These are phyloP conservation scores for Ensete ventricosum DNA, from an alignment of 176 grass and related monocot species.

Conservation along the genomic window DNA sequence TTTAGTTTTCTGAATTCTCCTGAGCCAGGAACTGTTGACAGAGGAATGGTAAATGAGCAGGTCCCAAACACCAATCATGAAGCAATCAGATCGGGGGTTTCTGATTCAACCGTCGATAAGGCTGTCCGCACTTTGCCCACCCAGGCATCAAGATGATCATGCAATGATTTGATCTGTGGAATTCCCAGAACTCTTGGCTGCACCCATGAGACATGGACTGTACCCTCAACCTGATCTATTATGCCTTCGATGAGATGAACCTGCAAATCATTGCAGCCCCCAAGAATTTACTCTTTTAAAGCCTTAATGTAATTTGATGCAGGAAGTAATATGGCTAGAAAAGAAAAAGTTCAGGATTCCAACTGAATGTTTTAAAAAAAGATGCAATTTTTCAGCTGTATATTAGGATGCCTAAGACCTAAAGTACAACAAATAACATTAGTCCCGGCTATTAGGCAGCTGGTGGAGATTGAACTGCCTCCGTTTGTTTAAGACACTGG, in stretches of 20 bases:
- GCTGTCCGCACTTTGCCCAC: constrained; percentile 71
- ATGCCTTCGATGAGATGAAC: constrained; percentile 97
- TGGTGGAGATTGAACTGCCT: too few relatives aligned
- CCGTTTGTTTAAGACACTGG: too few relatives aligned
- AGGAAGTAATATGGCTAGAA: too few relatives aligned
- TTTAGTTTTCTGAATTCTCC: not conserved
- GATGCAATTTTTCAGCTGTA: too few relatives aligned
- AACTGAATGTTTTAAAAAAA: too few relatives aligned
- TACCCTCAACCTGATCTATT: constrained; percentile 86
- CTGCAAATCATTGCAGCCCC: constrained; percentile 16
- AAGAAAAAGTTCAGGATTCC: too few relatives aligned
- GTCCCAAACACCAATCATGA: constrained; percentile 22
- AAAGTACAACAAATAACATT: too few relatives aligned
- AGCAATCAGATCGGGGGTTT: constrained; percentile 82
- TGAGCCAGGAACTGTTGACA: not conserved
- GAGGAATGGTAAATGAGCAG: not conserved
- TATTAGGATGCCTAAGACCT: too few relatives aligned
- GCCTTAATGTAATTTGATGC: too few relatives aligned
- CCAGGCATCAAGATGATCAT: constrained; percentile 62
- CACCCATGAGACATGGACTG: constrained; percentile 77
- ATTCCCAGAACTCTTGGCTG: constrained; percentile 85
- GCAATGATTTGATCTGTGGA: constrained; percentile 66
- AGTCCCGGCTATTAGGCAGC: too few relatives aligned
- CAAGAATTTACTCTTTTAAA: too few relatives aligned
- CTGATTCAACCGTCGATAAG: constrained; percentile 72